Evolutionary conservation across 352 stramenopile species (phyloP).

Genomic region (Phytophthora pinifolia): DNA sequence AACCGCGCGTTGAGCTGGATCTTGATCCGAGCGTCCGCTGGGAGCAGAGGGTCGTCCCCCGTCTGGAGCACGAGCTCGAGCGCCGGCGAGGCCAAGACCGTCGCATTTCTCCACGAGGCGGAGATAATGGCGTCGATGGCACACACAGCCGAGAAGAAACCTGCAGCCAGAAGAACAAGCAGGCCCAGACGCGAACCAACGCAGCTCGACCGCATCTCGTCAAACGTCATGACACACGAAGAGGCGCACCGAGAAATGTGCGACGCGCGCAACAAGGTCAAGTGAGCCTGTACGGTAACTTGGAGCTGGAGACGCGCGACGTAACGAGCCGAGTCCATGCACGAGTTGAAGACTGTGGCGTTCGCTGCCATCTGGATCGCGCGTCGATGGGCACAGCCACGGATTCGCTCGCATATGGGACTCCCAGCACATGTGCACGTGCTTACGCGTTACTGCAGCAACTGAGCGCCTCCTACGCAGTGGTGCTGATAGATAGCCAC

Average conservation of each 20-base stretch:
- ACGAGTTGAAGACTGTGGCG: constrained; percentile 2
- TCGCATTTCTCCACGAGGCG: constrained; percentile 32
- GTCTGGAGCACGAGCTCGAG: constrained; percentile 30
- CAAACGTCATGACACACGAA: constrained; percentile 8
- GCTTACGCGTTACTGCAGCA: constrained; percentile 15
- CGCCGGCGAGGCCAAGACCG: constrained; percentile 17
- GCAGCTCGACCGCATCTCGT: constrained; percentile 10
- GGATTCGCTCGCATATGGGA: too few species aligned
- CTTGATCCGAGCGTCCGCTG: constrained; percentile 29
- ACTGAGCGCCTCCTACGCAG: constrained; percentile 9
- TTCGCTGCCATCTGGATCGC: constrained; percentile 17
- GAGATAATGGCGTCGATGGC: constrained; percentile 4
- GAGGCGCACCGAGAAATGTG: constrained; percentile 10
- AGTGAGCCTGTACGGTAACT: too few species aligned
- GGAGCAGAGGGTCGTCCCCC: constrained; percentile 21
- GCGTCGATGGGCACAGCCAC: constrained; percentile 26
- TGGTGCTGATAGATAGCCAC: not conserved
- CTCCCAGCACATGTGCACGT: constrained; percentile 10
- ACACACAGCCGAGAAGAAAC: not conserved
- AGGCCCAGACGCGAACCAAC: constrained; percentile 5
- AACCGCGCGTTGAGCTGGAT: constrained; percentile 35
- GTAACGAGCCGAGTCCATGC: constrained; percentile 5
- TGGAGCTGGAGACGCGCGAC: constrained; percentile 9
- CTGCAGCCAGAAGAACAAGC: constrained; percentile 8
- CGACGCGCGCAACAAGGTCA: too few species aligned